Conservation (phyloP, 2,329 filamentous ascomycete genomes). For the Pseudogymnoascus sp. region DNA sequence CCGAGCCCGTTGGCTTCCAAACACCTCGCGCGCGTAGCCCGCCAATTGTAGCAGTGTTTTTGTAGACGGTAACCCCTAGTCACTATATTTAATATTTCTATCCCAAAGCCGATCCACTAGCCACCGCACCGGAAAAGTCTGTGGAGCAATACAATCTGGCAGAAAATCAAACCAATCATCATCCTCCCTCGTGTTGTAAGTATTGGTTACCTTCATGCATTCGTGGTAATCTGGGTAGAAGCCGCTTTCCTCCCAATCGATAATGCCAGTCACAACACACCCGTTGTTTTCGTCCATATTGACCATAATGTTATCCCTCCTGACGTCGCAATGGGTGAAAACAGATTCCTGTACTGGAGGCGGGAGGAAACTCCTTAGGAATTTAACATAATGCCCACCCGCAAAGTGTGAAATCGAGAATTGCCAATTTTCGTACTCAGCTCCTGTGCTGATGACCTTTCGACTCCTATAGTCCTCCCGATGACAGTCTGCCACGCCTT, state of each 20-base stretch:
- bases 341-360: slow-evolving; percentile 6
- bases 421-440: slow-evolving; percentile 16
- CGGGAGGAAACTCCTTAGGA: slow-evolving; percentile 16
- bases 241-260: slow-evolving; percentile 17
- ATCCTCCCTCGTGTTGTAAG: slow-evolving; percentile 25
- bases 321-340: slow-evolving; percentile 18
- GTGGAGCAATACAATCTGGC: slow-evolving; percentile 13
- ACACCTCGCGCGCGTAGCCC: slow-evolving; percentile 24
- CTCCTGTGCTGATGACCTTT: slow-evolving; percentile 13
- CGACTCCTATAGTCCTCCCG: slow-evolving; percentile 11
- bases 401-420: slow-evolving; percentile 12
- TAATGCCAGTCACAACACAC: slow-evolving; percentile 16
- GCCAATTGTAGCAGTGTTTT: slow-evolving; percentile 19
- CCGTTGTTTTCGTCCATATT: slow-evolving; percentile 11
- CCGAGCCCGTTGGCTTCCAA: slow-evolving; percentile 26
- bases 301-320: slow-evolving; percentile 17
- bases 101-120: slow-evolving; percentile 9
- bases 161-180: slow-evolving; percentile 16
- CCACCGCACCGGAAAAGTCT: slow-evolving; percentile 2
- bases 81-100: neutral
- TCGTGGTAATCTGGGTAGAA: slow-evolving; percentile 17
- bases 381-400: slow-evolving; percentile 12
- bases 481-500: slow-evolving; percentile 13
- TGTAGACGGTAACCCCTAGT: neutral
- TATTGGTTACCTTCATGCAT: slow-evolving; percentile 7